Base-by-base conservation (phyloP, 163 green algal species). In the Trebouxia gelatinosa region DNA sequence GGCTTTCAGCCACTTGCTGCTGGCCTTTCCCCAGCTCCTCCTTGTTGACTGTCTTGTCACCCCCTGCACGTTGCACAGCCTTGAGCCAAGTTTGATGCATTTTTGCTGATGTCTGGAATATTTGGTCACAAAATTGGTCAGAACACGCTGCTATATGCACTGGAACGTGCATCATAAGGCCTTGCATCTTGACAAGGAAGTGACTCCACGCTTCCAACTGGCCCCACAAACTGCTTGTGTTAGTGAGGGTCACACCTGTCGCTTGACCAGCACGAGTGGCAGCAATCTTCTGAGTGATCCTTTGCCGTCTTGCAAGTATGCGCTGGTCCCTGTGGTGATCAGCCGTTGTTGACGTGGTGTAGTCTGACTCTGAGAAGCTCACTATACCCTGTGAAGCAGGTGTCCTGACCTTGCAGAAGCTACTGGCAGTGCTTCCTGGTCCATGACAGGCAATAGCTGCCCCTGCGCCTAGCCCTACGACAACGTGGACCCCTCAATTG, bases 321-420 rank as follows among this genome's bases (percentile, higher is more conserved):
- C 68, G 39, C 31, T 76, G 68, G 11, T 76, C 68, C 68, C 68
- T 76, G 68, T n/a, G n/a, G n/a, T n/a, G n/a, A n/a, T n/a, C n/a
- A n/a, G n/a, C n/a, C n/a, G n/a, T n/a, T n/a, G n/a, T n/a, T n/a
- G n/a, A n/a, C n/a, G n/a, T n/a, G n/a, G n/a, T n/a, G n/a, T n/a
- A n/a, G n/a, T n/a, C n/a, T n/a, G n/a, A n/a, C n/a, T n/a, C n/a
- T n/a, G n/a, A n/a, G n/a, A n/a, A n/a, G n/a, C n/a, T n/a, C n/a
- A n/a, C n/a, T n/a, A n/a, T n/a, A n/a, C n/a, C n/a, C n/a, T n/a
- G n/a, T n/a, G n/a, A n/a, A n/a, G n/a, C n/a, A n/a, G n/a, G n/a
- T n/a, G n/a, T n/a, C n/a, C n/a, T n/a, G n/a, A n/a, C n/a, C n/a
- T n/a, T n/a, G n/a, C n/a, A n/a, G n/a, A n/a, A n/a, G n/a, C n/a